A percentile compares a stretch with the other conserved stretches of the same genome.
phyloP scores from a whole-genome alignment of 176 grass and related monocot species.

The Bothriochloa decipiens region DNA sequence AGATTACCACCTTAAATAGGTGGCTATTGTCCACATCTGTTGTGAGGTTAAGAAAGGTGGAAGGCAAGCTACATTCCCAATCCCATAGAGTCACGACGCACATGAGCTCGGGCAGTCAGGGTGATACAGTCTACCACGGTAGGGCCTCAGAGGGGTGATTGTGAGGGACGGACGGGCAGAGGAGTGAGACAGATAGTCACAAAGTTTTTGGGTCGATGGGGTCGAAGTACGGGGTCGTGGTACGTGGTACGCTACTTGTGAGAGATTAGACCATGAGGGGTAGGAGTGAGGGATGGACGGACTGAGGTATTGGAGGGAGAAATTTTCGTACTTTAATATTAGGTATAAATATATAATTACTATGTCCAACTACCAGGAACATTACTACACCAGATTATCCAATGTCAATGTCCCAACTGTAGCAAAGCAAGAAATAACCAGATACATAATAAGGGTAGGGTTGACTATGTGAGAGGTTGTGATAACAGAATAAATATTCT shows the following conservation, averaged over 20 bases:
- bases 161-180: neutral
- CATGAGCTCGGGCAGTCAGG: neutral
- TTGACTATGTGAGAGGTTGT: neutral
- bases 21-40: neutral
- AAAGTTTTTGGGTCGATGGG: too few relatives aligned
- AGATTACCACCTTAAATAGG: neutral
- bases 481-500: constrained; percentile 8
- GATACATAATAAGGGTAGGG: neutral
- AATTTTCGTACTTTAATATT: neutral
- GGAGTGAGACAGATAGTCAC: neutral
- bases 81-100: neutral
- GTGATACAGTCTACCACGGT: neutral
- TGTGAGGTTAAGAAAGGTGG: neutral
- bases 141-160: neutral
- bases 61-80: neutral
- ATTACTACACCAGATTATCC: neutral
- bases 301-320: neutral
- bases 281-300: neutral
- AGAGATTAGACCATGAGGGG: neutral
- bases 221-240: too few relatives aligned
- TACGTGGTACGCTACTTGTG: too few relatives aligned
- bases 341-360: neutral
- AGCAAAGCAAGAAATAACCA: neutral
- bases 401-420: neutral
- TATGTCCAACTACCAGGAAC: neutral